Evolutionary conservation across 352 stramenopile species (phyloP), one percentile per base, ranked within the genome.

Genomic region (Pythium periplocum): DNA sequence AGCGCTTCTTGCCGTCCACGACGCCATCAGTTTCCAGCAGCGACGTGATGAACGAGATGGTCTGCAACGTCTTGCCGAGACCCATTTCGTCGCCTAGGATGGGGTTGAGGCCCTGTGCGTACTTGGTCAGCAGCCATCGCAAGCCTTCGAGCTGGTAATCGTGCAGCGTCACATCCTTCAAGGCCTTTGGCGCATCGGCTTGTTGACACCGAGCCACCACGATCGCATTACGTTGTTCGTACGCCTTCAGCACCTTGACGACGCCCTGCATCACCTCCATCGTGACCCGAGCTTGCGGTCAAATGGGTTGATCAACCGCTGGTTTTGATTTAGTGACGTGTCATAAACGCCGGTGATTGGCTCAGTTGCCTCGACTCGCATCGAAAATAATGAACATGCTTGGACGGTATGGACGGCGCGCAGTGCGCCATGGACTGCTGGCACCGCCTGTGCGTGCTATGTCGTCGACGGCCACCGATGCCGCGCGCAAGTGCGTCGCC

Each of bases 1-100:
- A 87, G 36, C 61, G 56, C 45, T 37, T 41, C 9, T 43, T 53
- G 2, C 6, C 30, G 4, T 8, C 35, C 2, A 10, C 17, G 12
- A 56, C 48, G 8, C 50, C 46, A 8, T 56, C 49, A 34, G 38
- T 12, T 42, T 72, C 55, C 10, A 78, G 61, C 3, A 89, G 53
- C 30, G 73, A 59, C 8, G 72, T 68, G 43, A 93, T 56, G 51
- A 93, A 84, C 32, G 80, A 66, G 58, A 90, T 91, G 33, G 83
- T 61, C 47, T 93, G 83, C 48, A 93, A 64, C 39, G 80, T 93
- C 68, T 93, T 91, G 55, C 83, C 83, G 26, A 93, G 65, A 1
- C 83, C 83, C 83, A 93, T 93, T 35, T 93, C 80, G 53, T 93
- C 83, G 35, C 80, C 83, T 6, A 93, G 55, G 60, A 93, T 90